phyloP scores from a whole-genome alignment of 768 basidiomycete genomes.

The Multifurca ochricompacta region DNA sequence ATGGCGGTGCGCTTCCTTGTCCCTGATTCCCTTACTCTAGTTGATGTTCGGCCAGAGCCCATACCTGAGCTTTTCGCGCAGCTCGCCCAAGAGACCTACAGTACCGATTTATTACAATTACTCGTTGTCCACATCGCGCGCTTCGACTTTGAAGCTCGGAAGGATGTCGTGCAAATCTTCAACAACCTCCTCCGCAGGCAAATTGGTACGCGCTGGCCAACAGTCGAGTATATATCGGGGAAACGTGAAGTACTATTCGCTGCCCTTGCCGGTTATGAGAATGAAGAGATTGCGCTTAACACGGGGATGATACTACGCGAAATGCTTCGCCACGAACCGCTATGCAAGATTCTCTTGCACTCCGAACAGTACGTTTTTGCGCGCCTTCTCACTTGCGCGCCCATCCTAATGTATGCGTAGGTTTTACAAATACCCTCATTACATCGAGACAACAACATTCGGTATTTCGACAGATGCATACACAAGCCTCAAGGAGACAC shows the following conservation, averaged over 20 bases:
- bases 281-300: slow-evolving; percentile 93
- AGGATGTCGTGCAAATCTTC: slow-evolving; percentile 80
- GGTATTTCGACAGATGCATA: slow-evolving; percentile 98
- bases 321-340: slow-evolving; percentile 88
- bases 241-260: slow-evolving; percentile 77
- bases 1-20: slow-evolving; percentile 55
- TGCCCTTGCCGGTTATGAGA: slow-evolving; percentile 85
- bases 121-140: slow-evolving; percentile 76
- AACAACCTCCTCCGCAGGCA: slow-evolving; percentile 86
- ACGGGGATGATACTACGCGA: slow-evolving; percentile 98
- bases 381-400: not conserved
- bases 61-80: slow-evolving; percentile 87
- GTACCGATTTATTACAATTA: slow-evolving; percentile 74
- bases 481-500: slow-evolving; percentile 93
- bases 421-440: slow-evolving; percentile 93
- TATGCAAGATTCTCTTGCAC: slow-evolving; percentile 83
- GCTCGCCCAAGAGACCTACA: slow-evolving; percentile 93
- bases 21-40: not conserved
- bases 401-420: slow-evolving; percentile 32
- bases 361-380: slow-evolving; percentile 75
- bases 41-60: slow-evolving; percentile 45
- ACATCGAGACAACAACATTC: slow-evolving; percentile 96
- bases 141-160: slow-evolving; percentile 91
- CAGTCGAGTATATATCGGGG: slow-evolving; percentile 84
- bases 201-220: slow-evolving; percentile 92